Base-by-base conservation (phyloP, 805 yeast species). In the Teunomyces aglyptinius region DNA sequence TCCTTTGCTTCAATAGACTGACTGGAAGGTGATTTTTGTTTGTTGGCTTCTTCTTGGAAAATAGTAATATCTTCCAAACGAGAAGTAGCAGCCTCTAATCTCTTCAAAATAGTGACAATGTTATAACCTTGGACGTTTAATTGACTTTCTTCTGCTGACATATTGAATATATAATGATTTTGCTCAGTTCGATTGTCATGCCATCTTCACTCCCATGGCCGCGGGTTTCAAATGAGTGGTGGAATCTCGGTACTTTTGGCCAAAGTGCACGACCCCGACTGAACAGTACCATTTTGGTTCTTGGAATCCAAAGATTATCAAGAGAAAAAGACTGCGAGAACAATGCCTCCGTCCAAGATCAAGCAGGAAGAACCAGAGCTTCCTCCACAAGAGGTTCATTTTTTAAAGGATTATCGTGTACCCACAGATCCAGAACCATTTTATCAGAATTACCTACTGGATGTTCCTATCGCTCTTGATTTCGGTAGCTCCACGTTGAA, bases 31-130 rank as follows among this genome's bases (percentile, higher is more conserved):
- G n/a, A 19, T n/a, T 20, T 13, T 16, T 12, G 34, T 32, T 68
- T 70, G 44, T 71, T 59, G 41, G 78, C 73, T 32, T 80, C 81
- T 56, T 84, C 88, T 61, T 89, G 96, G 63, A 77, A 83, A 44
- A 86, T 77, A 26, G 95, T 88, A 39, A 90, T 82, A 64, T 90
- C 97, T 60, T 90, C 97, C 55, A 90, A 80, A 41, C 97, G 82
- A 5, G 96, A 85, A 7, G 97, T 89, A 29, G 97, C 97, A 12
- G 96, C 92, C 65, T 90, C 97, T 57, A 90, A 79, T 54, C 96
- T 78, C 59, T 62, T 72, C 48, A 71, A 69, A 46, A 90, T 77
- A 39, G 96, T 90, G 36, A 87, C 87, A 52, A 90, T 75, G 61
- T 89, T 90, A 73, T 85, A 88, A n/a, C 95, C 96, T 59, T 85